These are phyloP conservation scores for Metschnikowia similis DNA, from an alignment of 805 yeast species.

Conservation along the genomic window DNA sequence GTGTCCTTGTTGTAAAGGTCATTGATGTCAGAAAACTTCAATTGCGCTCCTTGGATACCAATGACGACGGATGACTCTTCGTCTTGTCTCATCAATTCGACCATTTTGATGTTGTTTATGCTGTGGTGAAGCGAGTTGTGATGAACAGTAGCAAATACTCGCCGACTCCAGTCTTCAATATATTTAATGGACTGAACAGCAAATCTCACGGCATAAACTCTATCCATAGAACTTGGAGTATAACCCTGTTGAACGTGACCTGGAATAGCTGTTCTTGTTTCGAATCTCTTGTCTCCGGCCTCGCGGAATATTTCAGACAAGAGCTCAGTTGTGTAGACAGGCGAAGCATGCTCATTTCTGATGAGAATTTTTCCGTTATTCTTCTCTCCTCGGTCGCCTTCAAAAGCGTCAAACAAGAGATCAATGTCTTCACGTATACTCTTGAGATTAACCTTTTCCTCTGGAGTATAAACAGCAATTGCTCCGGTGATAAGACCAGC, in stretches of 20 bases:
- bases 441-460: constrained; percentile 59
- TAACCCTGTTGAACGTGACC: constrained; percentile 99
- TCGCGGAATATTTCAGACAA: constrained; percentile 80
- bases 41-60: constrained; percentile 65
- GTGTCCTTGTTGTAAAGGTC: constrained; percentile 59
- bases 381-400: constrained; percentile 69
- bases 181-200: constrained; percentile 88
- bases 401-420: constrained; percentile 62
- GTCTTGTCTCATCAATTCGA: constrained; percentile 16
- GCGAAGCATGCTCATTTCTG: constrained; percentile 79
- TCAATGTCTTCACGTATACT: constrained; percentile 18
- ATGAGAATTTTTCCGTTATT: constrained; percentile 83
- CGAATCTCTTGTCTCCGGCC: constrained; percentile 73
- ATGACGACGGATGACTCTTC: constrained; percentile 50
- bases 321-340: constrained; percentile 74
- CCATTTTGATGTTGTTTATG: constrained; percentile 18
- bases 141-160: constrained; percentile 14
- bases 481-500: constrained; percentile 89
- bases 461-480: constrained; percentile 87
- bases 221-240: constrained; percentile 89
- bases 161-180: constrained; percentile 49
- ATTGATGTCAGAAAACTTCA: constrained; percentile 54
- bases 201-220: constrained; percentile 83
- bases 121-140: constrained; percentile 17
- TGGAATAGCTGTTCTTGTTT: constrained; percentile 91